Conservation (phyloP, 2,329 filamentous ascomycete genomes). For the Drechslerella dactyloides region DNA sequence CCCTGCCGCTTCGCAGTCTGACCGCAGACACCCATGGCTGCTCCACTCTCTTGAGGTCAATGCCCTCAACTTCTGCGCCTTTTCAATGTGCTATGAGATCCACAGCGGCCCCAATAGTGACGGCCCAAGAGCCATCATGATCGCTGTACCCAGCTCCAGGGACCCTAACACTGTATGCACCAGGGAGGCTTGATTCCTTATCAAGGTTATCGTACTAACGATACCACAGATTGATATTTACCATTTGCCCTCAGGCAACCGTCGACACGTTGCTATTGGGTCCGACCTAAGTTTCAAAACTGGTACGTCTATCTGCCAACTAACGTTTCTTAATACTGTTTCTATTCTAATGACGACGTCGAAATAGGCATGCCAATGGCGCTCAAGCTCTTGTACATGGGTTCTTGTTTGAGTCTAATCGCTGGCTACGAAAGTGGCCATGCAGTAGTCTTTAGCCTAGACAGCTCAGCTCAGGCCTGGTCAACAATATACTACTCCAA, state of each 20-base stretch:
- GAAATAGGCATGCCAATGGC: constrained; percentile 85
- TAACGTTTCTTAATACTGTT: constrained; percentile 58
- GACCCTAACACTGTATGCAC: constrained; percentile 70
- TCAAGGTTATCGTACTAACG: constrained; percentile 7
- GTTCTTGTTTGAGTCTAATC: constrained; percentile 65
- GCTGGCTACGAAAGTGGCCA: constrained; percentile 86
- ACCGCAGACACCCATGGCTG: constrained; percentile 77
- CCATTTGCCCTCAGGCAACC: constrained; percentile 74
- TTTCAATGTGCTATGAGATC: constrained; percentile 66
- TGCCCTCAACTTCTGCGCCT: constrained; percentile 92
- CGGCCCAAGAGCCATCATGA: constrained; percentile 61
- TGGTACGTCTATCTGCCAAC: constrained; percentile 56
- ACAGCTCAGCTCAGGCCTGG: constrained; percentile 60
- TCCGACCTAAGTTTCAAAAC: constrained; percentile 59
- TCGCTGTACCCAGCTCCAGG: constrained; percentile 82
- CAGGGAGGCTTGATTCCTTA: constrained; percentile 1
- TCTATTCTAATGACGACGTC: constrained; percentile 1
- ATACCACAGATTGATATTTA: constrained; percentile 74
- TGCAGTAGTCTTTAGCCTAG: constrained; percentile 66
- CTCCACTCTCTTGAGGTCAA: constrained; percentile 83
- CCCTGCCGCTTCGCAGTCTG: constrained; percentile 66
- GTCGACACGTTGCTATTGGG: constrained; percentile 68
- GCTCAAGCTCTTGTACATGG: constrained; percentile 67
- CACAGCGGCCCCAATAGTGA: constrained; percentile 11
- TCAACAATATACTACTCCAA: constrained; percentile 68